Conservation (phyloP, 2,329 filamentous ascomycete species). For the Coleophoma crateriformis region DNA sequence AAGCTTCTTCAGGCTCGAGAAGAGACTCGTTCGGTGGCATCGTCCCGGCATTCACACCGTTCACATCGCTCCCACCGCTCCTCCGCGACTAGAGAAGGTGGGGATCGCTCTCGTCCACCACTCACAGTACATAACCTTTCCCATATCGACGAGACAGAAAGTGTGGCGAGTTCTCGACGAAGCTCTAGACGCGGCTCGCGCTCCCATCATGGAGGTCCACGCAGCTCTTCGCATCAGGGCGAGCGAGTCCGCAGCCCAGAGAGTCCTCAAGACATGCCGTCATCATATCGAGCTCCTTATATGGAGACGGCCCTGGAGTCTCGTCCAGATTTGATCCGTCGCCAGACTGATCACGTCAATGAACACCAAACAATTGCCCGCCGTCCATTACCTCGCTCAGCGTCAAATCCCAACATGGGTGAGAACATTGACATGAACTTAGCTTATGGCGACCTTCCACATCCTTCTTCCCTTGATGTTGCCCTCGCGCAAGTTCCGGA, state of each 20-base stretch:
- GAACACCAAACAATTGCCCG: background rate
- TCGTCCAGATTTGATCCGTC: conserved; percentile 12
- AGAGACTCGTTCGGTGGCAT: conserved; percentile 32
- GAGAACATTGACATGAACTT: conserved; percentile 79
- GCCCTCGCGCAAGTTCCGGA: conserved; percentile 33
- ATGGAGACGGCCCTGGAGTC: conserved; percentile 12
- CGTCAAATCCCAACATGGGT: conserved; percentile 20
- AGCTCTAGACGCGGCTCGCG: background rate
- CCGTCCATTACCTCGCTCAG: conserved; percentile 1
- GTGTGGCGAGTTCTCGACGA: background rate
- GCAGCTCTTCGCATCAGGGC: background rate
- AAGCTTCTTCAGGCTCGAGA: conserved; percentile 41
- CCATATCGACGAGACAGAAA: background rate
- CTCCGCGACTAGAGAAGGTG: conserved; percentile 11
- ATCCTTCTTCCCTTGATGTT: conserved; percentile 60
- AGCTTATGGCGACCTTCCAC: conserved; percentile 79
- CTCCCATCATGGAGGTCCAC: background rate
- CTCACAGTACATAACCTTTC: conserved; percentile 1
- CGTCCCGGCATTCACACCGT: conserved; percentile 31
- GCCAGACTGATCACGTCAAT: conserved; percentile 18
- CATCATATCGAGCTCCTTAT: conserved; percentile 4
- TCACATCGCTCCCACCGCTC: conserved; percentile 21
- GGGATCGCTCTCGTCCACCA: conserved; percentile 15
- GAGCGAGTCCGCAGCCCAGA: background rate
- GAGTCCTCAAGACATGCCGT: background rate